Evolutionary conservation across 2,329 filamentous ascomycete genomes (phyloP).

Genomic region (Stromatinia cepivora): DNA sequence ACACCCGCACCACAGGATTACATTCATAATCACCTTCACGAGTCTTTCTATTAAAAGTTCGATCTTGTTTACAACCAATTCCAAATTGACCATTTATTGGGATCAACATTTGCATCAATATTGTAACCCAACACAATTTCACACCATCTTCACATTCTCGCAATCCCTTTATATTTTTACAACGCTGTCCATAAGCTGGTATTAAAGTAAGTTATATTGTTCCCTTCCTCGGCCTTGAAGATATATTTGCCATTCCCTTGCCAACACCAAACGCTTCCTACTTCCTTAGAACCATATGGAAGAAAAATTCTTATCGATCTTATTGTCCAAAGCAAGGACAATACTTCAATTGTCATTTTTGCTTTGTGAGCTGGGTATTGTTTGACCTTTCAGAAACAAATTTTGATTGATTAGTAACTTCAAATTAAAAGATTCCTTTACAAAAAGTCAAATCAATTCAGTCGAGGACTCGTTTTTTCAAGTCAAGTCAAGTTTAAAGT

Average conservation of each 20-base stretch:
- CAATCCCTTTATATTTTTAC: background rate
- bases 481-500: background rate
- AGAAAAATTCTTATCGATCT: background rate
- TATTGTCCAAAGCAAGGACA: background rate
- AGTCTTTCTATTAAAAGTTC: background rate
- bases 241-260: background rate
- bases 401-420: background rate
- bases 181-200: too few relatives aligned
- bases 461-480: background rate
- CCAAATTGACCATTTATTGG: background rate
- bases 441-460: background rate
- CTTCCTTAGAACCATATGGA: background rate
- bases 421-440: background rate
- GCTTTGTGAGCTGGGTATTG: background rate
- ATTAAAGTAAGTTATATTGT: background rate
- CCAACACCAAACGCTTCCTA: background rate
- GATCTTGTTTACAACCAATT: background rate
- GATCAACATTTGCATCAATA: background rate
- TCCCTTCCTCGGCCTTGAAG: background rate
- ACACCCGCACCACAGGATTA: background rate
- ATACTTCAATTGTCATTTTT: background rate
- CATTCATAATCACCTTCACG: background rate
- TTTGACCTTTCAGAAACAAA: background rate
- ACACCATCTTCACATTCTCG: background rate
- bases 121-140: background rate